Evolutionary conservation across 805 yeast genomes (phyloP).

Genomic region (Grigorovia yakushimaensis): DNA sequence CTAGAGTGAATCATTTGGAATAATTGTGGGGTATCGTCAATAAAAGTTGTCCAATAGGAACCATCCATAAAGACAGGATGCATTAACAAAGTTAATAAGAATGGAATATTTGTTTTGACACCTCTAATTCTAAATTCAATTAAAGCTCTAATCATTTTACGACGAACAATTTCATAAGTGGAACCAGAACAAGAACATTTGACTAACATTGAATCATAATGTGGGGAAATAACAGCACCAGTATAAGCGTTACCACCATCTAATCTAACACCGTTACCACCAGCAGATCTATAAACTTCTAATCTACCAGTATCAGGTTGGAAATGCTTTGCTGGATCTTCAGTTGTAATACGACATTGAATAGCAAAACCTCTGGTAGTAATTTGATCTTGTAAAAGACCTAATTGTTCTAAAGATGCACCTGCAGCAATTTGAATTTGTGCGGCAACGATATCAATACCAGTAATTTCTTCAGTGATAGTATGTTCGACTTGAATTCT

Average conservation of each 20-base stretch:
- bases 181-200: constrained; percentile 97
- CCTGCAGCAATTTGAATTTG: constrained; percentile 99
- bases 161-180: constrained; percentile 89
- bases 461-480: constrained; percentile 96
- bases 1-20: constrained; percentile 92
- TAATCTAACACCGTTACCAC: constrained; percentile 98
- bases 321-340: constrained; percentile 92
- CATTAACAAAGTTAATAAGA: constrained; percentile 82
- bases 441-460: constrained; percentile 95
- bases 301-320: constrained; percentile 98
- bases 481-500: constrained; percentile 98
- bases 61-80: constrained; percentile 80
- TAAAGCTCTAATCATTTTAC: constrained; percentile 95
- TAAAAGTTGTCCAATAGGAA: constrained; percentile 95
- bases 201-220: constrained; percentile 96
- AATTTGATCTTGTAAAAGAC: constrained; percentile 87
- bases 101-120: constrained; percentile 96
- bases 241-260: constrained; percentile 99
- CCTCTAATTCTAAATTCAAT: constrained; percentile 98
- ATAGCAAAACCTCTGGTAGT: constrained; percentile 96
- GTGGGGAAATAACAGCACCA: constrained; percentile 93
- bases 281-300: constrained; percentile 95
- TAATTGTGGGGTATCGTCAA: constrained; percentile 93
- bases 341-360: constrained; percentile 98
- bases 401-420: constrained; percentile 84